A percentile compares a stretch with the other conserved stretches of the same genome.
Conservation (phyloP, 129 eudicot genomes). For the Erigeron canadensis region DNA sequence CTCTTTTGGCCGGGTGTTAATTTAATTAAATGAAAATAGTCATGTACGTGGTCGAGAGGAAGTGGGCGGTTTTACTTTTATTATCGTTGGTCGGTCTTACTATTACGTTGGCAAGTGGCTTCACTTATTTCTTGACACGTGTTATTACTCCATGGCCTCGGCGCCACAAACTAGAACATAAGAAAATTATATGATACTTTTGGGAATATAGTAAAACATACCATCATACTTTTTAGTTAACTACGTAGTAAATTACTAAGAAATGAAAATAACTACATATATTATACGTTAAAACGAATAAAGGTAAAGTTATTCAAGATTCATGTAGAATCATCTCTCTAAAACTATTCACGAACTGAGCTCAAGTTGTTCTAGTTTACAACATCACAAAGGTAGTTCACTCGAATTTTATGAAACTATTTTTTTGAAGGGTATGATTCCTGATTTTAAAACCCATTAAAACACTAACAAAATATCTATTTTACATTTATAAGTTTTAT, state of each 20-base stretch:
- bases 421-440: too few species aligned
- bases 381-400: too few species aligned
- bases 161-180: conserved; percentile 20
- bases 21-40: neutral
- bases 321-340: too few species aligned
- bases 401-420: too few species aligned
- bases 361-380: too few species aligned
- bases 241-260: neutral
- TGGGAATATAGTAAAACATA: neutral
- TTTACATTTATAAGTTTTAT: too few species aligned
- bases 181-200: neutral
- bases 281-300: neutral
- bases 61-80: conserved; percentile 38
- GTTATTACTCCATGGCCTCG: conserved; percentile 2
- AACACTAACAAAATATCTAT: too few species aligned
- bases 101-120: conserved; percentile 29
- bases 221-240: neutral
- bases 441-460: too few species aligned
- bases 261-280: neutral
- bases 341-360: too few species aligned
- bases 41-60: conserved; percentile 27
- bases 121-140: conserved; percentile 21
- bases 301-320: too few species aligned
- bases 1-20: conserved; percentile 9
- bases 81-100: conserved; percentile 19